A percentile compares a stretch with the other conserved stretches of the same genome.
phyloP scores from a whole-genome alignment of 2,329 filamentous ascomycete genomes.

The Aspergillus fructus region DNA sequence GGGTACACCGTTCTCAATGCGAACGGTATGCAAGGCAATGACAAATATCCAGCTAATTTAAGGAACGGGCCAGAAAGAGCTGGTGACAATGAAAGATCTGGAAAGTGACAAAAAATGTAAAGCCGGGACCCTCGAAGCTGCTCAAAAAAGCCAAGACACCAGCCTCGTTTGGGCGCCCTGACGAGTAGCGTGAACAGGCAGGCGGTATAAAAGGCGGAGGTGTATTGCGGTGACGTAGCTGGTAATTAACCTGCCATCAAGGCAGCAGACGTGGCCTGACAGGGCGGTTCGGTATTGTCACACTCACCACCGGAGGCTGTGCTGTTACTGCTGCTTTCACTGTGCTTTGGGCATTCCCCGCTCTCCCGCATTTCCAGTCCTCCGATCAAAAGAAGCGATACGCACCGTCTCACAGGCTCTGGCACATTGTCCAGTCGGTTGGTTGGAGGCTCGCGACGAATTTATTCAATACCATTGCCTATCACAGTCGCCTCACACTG shows the following conservation, averaged over 20 bases:
- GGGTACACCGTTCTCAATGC: slow-evolving; percentile 8
- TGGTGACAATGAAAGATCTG: neutral
- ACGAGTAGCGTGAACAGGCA: slow-evolving; percentile 10
- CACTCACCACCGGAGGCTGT: neutral
- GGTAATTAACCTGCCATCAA: slow-evolving; percentile 3
- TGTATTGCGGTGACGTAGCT: slow-evolving; percentile 12
- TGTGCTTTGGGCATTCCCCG: slow-evolving; percentile 24
- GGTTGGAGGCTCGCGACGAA: neutral
- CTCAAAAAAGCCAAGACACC: slow-evolving; percentile 7
- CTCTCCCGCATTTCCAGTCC: slow-evolving; percentile 17
- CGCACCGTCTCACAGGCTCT: slow-evolving; percentile 8
- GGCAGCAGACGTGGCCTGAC: slow-evolving; percentile 20
- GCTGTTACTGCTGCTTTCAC: too few relatives aligned
- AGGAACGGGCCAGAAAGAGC: neutral
- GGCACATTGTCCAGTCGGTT: neutral
- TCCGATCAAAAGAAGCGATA: slow-evolving; percentile 8
- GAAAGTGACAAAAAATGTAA: slow-evolving; percentile 13
- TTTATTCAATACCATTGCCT: neutral
- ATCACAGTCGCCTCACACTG: neutral
- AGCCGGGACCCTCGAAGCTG: neutral
- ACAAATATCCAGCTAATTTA: neutral
- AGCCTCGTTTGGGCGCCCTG: slow-evolving; percentile 12
- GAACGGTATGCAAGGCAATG: neutral
- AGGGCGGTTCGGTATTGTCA: slow-evolving; percentile 29
- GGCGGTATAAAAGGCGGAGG: slow-evolving; percentile 12